phyloP scores from a whole-genome alignment of 805 yeast species.

The Pichia manshurica region DNA sequence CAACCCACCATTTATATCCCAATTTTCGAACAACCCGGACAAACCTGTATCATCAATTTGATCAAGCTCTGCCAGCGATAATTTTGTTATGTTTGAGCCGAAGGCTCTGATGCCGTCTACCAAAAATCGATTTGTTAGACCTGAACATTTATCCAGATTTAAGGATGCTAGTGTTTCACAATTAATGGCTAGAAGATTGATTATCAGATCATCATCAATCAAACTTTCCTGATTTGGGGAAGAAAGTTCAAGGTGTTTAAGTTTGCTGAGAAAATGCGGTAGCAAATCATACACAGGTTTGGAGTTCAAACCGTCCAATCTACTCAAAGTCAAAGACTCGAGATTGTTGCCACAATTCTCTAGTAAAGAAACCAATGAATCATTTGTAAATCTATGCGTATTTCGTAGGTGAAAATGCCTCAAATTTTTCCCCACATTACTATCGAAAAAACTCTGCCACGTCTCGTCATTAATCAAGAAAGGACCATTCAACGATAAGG shows the following conservation, averaged over 20 bases:
- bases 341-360: slow-evolving; percentile 56
- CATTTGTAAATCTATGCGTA: slow-evolving; percentile 77
- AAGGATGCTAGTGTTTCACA: slow-evolving; percentile 59
- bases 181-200: slow-evolving; percentile 51
- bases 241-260: slow-evolving; percentile 58
- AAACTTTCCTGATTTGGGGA: slow-evolving; percentile 63
- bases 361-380: slow-evolving; percentile 55
- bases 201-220: slow-evolving; percentile 60
- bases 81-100: slow-evolving; percentile 47
- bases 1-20: slow-evolving; percentile 54
- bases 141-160: slow-evolving; percentile 66
- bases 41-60: slow-evolving; percentile 68
- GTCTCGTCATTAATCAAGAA: slow-evolving; percentile 69
- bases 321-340: slow-evolving; percentile 51
- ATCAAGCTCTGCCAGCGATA: slow-evolving; percentile 57
- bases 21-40: slow-evolving; percentile 48
- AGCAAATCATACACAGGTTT: slow-evolving; percentile 53
- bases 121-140: slow-evolving; percentile 59
- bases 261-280: slow-evolving; percentile 52
- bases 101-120: slow-evolving; percentile 54
- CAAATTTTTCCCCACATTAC: slow-evolving; percentile 45
- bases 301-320: slow-evolving; percentile 67
- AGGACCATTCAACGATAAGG: slow-evolving; percentile 78
- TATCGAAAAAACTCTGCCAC: slow-evolving; percentile 74
- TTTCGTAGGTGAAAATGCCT: slow-evolving; percentile 59